These are phyloP conservation scores for Glycine latifolia DNA, from an alignment of 306 rosid genomes.

Conservation along the genomic window DNA sequence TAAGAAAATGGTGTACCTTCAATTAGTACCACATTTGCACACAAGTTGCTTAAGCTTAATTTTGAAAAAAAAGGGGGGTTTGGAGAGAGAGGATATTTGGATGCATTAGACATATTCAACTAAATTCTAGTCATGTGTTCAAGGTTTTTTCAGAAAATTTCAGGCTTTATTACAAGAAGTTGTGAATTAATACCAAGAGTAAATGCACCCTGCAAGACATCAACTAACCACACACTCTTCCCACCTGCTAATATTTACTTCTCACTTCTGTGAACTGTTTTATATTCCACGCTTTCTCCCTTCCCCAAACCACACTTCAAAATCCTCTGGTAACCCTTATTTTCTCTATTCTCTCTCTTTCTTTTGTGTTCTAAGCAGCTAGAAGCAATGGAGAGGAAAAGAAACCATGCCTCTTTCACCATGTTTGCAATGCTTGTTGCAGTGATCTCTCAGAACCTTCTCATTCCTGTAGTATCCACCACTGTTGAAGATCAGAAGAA, in stretches of 20 bases:
- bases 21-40: conserved; percentile 6
- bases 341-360: not conserved
- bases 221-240: conserved; percentile 78
- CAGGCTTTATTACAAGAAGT: conserved; percentile 34
- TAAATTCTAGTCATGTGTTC: not conserved
- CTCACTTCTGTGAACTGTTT: conserved; percentile 46
- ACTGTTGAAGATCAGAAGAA: conserved; percentile 74
- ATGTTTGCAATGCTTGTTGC: conserved; percentile 55
- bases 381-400: conserved; percentile 54
- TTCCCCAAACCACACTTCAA: conserved; percentile 50
- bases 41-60: not conserved
- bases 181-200: conserved; percentile 59
- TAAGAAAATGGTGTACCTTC: conserved; percentile 9
- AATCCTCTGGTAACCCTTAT: conserved; percentile 21
- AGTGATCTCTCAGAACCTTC: conserved; percentile 67
- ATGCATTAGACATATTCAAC: not conserved
- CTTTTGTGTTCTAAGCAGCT: conserved; percentile 25
- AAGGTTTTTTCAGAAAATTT: not conserved
- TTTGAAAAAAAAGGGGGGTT: not conserved
- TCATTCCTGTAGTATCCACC: conserved; percentile 61
- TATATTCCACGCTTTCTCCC: conserved; percentile 53
- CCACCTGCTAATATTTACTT: conserved; percentile 83
- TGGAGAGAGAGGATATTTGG: not conserved
- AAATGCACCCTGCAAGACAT: conserved; percentile 74
- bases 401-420: conserved; percentile 54